Evolutionary conservation across 495 filamentous ascomycete species (phyloP).

Genomic region (Penicillium waksmanii): DNA sequence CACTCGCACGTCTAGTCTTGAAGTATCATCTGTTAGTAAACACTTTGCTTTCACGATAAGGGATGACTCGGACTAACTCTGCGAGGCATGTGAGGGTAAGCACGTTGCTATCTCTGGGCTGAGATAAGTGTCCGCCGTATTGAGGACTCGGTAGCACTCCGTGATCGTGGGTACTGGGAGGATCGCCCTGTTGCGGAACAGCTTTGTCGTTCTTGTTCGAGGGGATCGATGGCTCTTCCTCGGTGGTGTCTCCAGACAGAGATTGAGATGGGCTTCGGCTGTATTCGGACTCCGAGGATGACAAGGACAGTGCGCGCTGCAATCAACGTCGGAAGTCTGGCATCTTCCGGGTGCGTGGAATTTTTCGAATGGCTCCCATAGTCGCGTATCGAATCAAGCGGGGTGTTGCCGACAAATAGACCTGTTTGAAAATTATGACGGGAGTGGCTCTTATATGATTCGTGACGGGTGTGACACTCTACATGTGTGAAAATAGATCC

Average conservation of each 20-base stretch:
- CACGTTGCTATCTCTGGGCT: neutral
- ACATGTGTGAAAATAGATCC: neutral
- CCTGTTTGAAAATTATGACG: neutral
- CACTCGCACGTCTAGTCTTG: neutral
- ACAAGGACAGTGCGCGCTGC: neutral
- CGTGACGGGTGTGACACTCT: neutral
- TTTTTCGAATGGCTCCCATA: neutral
- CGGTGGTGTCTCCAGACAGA: neutral
- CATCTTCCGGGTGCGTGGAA: neutral
- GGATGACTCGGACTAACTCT: neutral
- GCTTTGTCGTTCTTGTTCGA: neutral
- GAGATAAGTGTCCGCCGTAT: neutral
- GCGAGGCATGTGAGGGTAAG: neutral
- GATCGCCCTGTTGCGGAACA: neutral
- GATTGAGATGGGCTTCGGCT: neutral
- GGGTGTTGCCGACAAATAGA: neutral
- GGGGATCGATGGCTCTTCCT: neutral
- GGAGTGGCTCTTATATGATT: too few species aligned
- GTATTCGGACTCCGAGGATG: neutral
- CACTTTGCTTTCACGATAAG: neutral
- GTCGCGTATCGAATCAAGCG: slow-evolving; percentile 1
- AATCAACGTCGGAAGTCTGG: neutral
- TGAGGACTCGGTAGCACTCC: neutral
- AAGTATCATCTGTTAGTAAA: neutral
- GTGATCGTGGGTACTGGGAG: neutral